Evolutionary conservation across 495 filamentous ascomycete species (phyloP), one percentile per base, ranked within the genome.

Genomic region (Penicillium ucsense): DNA sequence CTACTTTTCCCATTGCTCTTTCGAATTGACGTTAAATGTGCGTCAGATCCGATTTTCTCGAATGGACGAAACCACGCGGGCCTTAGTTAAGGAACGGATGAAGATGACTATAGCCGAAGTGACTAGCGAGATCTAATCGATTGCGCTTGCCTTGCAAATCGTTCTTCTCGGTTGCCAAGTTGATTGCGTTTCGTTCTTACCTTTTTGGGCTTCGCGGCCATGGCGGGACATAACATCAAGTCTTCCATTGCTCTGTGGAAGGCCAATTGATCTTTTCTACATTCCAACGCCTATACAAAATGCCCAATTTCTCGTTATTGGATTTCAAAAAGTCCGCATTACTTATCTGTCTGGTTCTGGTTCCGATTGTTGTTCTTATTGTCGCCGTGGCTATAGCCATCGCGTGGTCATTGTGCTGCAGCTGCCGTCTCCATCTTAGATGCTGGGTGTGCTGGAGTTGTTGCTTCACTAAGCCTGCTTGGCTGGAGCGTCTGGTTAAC

Each of bases 41-140:
- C 20, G 20, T 3, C 52, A 88, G 84, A 86, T 88, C 39, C 79
- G 78, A 29, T 89, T 89, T 56, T 67, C 82, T 27, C 77, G 74
- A 31, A 65, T 87, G 65, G 82, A 85, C 38, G 70, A 78, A 6
- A 63, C 72, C n/a, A 75, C 80, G 10, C 52, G 85, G 35, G 68
- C 67, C 20, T 71, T 69, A 4, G 61, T 82, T 35, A 86, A 81
- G 56, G 75, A 82, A 20, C 20, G 20, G 38, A 81, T 75, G 47
- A 73, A 86, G 32, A 61, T 73, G 42, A 71, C 76, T 40, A 77
- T 74, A 43, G 51, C 78, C 42, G 72, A 75, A 41, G 53, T 52
- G 48, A 55, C 51, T 55, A 54, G 59, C 47, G 55, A 56, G 48
- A 46, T 50, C 53, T 49, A 29, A 34, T 52, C 33, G 20, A 20